These are phyloP conservation scores for Aspergillus sp. DNA, from an alignment of 2,329 filamentous ascomycete species.

Conservation along the genomic window DNA sequence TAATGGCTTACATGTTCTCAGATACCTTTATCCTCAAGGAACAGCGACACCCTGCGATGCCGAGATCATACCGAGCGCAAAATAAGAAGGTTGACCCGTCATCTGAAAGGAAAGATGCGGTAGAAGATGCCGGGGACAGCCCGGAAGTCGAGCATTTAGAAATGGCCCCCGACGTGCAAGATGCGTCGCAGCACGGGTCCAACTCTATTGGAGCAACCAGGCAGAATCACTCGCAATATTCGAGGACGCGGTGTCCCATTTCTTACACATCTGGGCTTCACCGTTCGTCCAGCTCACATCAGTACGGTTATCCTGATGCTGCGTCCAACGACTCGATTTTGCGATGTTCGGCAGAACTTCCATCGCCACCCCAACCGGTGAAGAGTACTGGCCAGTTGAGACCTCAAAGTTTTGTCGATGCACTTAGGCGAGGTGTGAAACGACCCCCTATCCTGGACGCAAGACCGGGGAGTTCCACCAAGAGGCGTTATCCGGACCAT, in stretches of 20 bases:
- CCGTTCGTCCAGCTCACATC: neutral
- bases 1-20: no score
- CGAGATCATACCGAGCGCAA: no score
- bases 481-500: neutral
- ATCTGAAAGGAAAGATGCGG: neutral
- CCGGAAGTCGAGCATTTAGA: slow-evolving; percentile 10
- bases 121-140: neutral
- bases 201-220: neutral
- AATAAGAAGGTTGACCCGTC: neutral
- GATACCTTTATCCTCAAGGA: no score
- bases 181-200: neutral
- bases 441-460: neutral
- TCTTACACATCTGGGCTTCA: neutral
- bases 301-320: neutral
- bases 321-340: neutral
- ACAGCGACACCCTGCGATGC: neutral
- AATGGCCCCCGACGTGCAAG: neutral
- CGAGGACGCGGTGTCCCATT: neutral
- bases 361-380: neutral
- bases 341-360: neutral
- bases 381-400: neutral
- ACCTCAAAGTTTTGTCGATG: neutral
- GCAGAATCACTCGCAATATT: neutral
- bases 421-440: neutral
- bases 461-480: neutral